Evolutionary conservation across 495 filamentous ascomycete species (phyloP), one percentile per base, ranked within the genome.

Genomic region (Podospora bellae-mahoneyi): DNA sequence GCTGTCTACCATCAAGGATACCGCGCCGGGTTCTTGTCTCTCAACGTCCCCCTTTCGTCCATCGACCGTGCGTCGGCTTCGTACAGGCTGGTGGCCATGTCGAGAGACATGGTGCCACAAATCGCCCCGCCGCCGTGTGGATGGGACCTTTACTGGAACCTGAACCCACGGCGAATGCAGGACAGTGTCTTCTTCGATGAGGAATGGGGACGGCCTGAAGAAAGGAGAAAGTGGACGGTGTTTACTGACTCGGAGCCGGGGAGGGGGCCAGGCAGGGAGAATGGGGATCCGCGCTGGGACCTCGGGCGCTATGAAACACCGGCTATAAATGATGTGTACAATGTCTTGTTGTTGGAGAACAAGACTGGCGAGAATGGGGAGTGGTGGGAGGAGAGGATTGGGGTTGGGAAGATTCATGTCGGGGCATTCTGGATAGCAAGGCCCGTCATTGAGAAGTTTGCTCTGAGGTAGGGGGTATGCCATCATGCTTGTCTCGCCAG

Each of bases 1-100:
- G 64, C 65, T 32, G 64, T 71, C 32, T 71, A 71, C 62, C 69
- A 71, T 55, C 69, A 71, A 28, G 69, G 69, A 48, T 71, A 71
- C 62, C 69, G 69, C 39, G 69, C 69, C 19, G 69, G 69, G 13
- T 67, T 64, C 32, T 61, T 71, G 28, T 57, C 62, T 10, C 65
- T 64, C 53, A 55, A 71, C 65, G 57, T 44, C 10, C 34, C 61
- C 18, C 27, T 65, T n/a, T 28, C 30, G 27, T 13, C 20, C 3
- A 19, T 60, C 9, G 67, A 69, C 28, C 23, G 10, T n/a, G 39
- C 27, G 20, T 48, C 39, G 18, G 57, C 6, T 18, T 58, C 32
- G 34, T 71, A 71, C 39, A 15, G 9, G 20, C 39, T 71, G 27
- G 69, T 68, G 19, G 61, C 69, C 61, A 67, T 71, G 56, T 71